These are phyloP conservation scores for Sungouiella thailandica DNA, from an alignment of 805 yeast genomes.

Conservation along the genomic window DNA sequence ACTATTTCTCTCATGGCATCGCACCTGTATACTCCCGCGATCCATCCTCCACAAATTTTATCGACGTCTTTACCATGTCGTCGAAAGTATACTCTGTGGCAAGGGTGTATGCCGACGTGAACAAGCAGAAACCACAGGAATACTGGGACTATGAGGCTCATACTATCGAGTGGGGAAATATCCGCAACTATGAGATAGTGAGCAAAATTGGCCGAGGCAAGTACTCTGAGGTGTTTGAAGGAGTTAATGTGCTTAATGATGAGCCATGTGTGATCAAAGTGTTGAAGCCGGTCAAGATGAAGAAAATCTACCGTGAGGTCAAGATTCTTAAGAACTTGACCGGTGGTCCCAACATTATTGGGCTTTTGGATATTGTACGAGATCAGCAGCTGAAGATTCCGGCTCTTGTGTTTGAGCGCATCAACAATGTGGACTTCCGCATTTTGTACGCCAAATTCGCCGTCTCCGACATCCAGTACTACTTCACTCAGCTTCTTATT, in stretches of 20 bases:
- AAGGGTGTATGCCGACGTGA: conserved; percentile 72
- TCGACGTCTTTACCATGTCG: too few species aligned
- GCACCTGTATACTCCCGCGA: too few species aligned
- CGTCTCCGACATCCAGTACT: conserved; percentile 71
- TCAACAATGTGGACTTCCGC: conserved; percentile 79
- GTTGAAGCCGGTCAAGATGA: conserved; percentile 86
- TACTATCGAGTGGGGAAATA: conserved; percentile 38
- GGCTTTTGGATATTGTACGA: conserved; percentile 72
- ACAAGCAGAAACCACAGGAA: conserved; percentile 57
- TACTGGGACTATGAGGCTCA: conserved; percentile 85
- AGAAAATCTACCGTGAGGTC: conserved; percentile 86
- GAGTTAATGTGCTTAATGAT: conserved; percentile 61
- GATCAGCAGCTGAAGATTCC: conserved; percentile 81
- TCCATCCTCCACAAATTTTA: too few species aligned
- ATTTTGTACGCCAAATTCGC: conserved; percentile 74
- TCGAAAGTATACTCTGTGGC: conserved; percentile 24
- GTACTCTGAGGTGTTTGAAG: conserved; percentile 92
- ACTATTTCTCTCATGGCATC: too few species aligned
- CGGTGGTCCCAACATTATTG: conserved; percentile 79
- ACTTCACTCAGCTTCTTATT: conserved; percentile 72
- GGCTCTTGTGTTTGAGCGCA: conserved; percentile 79
- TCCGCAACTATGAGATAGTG: conserved; percentile 64
- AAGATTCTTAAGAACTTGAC: conserved; percentile 80
- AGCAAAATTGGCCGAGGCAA: conserved; percentile 88
- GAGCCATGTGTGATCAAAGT: conserved; percentile 77